A percentile compares a stretch with the other conserved stretches of the same genome.
phyloP scores from a whole-genome alignment of 768 basidiomycete species.

The Gymnopilus junonius region DNA sequence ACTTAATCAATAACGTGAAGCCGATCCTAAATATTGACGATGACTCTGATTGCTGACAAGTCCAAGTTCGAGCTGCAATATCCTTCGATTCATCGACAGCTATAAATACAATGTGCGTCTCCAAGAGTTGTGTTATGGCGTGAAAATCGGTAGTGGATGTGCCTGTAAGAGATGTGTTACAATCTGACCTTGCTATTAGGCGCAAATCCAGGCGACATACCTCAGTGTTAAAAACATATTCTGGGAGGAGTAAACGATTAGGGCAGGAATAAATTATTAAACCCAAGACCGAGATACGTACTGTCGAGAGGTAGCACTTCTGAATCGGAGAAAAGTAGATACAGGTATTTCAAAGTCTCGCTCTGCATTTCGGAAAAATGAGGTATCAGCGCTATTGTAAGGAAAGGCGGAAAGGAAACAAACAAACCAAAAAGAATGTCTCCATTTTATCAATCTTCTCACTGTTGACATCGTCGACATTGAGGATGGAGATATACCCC shows the following conservation, averaged over 20 bases:
- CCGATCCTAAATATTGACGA: no score
- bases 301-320: slow-evolving; percentile 73
- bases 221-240: slow-evolving; percentile 93
- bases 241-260: slow-evolving; percentile 35
- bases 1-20: no score
- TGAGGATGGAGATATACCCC: slow-evolving; percentile 84
- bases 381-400: background rate
- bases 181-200: background rate
- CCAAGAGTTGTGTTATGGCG: slow-evolving; percentile 21
- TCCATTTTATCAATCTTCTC: slow-evolving; percentile 90
- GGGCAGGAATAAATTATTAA: background rate
- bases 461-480: slow-evolving; percentile 79
- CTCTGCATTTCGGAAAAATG: slow-evolving; percentile 50
- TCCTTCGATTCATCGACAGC: background rate
- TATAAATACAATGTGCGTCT: slow-evolving; percentile 6
- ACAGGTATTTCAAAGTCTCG: slow-evolving; percentile 93
- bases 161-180: slow-evolving; percentile 29
- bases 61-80: no score
- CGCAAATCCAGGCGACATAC: slow-evolving; percentile 8
- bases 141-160: slow-evolving; percentile 44
- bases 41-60: no score
- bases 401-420: background rate
- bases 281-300: slow-evolving; percentile 40
- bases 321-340: slow-evolving; percentile 83
- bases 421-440: slow-evolving; percentile 85